A percentile compares a stretch with the other conserved stretches of the same genome.
phyloP scores from a whole-genome alignment of 2,329 filamentous ascomycete species.

The Xylariaceae sp. region DNA sequence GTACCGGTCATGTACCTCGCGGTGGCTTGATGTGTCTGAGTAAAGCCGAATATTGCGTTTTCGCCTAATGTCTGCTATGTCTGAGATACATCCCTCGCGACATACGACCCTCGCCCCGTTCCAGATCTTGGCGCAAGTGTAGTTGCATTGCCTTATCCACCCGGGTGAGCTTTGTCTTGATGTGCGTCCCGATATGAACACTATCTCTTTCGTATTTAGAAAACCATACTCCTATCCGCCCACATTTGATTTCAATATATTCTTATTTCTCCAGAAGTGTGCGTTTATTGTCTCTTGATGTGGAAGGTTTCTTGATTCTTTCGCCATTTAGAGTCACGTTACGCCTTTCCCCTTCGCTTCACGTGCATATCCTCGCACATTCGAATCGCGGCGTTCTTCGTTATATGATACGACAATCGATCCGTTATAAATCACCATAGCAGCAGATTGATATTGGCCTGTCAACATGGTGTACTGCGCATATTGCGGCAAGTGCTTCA shows the following conservation, averaged over 20 bases:
- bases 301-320: too few species aligned
- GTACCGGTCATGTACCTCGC: slow-evolving; percentile 22
- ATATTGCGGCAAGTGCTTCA: slow-evolving; percentile 55
- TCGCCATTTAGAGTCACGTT: too few species aligned
- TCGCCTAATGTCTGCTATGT: slow-evolving; percentile 22
- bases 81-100: slow-evolving; percentile 27
- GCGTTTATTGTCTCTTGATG: too few species aligned
- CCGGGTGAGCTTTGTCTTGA: slow-evolving; percentile 16
- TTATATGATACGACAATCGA: background rate
- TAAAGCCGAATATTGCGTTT: slow-evolving; percentile 24
- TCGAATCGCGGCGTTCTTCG: background rate
- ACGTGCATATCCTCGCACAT: background rate
- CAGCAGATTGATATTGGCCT: background rate
- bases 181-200: slow-evolving; percentile 20
- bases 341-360: background rate
- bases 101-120: slow-evolving; percentile 21
- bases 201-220: slow-evolving; percentile 24
- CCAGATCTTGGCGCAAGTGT: slow-evolving; percentile 21
- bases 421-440: background rate
- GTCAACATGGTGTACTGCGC: slow-evolving; percentile 45
- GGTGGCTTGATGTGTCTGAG: slow-evolving; percentile 26
- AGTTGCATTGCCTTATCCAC: slow-evolving; percentile 19
- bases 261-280: background rate
- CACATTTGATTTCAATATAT: slow-evolving; percentile 9
- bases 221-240: slow-evolving; percentile 17